A percentile compares a stretch with the other conserved stretches of the same genome.
Conservation (phyloP, 306 rosid species). For the Prunus salicina region DNA sequence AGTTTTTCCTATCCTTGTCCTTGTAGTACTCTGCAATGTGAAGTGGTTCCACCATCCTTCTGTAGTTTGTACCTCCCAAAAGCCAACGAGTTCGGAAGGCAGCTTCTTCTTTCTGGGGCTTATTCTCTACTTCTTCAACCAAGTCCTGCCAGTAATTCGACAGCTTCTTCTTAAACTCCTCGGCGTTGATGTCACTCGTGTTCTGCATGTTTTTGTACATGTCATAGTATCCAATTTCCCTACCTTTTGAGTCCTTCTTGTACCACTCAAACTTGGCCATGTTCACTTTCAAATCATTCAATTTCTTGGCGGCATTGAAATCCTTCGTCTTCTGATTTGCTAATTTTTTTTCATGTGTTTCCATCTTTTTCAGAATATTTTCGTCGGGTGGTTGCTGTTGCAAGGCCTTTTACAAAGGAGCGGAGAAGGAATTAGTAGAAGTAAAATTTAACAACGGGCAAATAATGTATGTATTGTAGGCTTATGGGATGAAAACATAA, state of each 20-base stretch:
- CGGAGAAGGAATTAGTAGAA: background rate
- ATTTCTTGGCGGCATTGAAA: constrained; percentile 24
- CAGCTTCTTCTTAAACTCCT: constrained; percentile 24
- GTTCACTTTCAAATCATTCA: constrained; percentile 30
- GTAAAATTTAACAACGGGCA: background rate
- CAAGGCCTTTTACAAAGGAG: constrained; percentile 6
- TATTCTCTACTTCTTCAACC: constrained; percentile 45
- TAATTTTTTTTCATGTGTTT: background rate
- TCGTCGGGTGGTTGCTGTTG: constrained; percentile 4
- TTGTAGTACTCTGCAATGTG: constrained; percentile 49
- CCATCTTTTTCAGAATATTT: constrained; percentile 18
- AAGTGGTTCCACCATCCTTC: constrained; percentile 71
- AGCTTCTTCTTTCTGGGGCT: constrained; percentile 45
- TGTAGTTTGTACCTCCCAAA: constrained; percentile 39
- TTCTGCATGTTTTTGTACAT: constrained; percentile 19
- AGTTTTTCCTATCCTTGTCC: constrained; percentile 1
- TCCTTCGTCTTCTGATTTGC: background rate
- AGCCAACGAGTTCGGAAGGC: constrained; percentile 38
- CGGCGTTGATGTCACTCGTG: constrained; percentile 13
- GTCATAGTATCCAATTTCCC: constrained; percentile 53
- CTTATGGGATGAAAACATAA: background rate
- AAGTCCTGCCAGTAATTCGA: constrained; percentile 40
- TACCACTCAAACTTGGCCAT: constrained; percentile 69
- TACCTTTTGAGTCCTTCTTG: constrained; percentile 30
- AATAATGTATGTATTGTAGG: no score